Evolutionary conservation across 768 basidiomycete species (phyloP), one percentile per base, ranked within the genome.

Genomic region (Lactarius akahatsu): DNA sequence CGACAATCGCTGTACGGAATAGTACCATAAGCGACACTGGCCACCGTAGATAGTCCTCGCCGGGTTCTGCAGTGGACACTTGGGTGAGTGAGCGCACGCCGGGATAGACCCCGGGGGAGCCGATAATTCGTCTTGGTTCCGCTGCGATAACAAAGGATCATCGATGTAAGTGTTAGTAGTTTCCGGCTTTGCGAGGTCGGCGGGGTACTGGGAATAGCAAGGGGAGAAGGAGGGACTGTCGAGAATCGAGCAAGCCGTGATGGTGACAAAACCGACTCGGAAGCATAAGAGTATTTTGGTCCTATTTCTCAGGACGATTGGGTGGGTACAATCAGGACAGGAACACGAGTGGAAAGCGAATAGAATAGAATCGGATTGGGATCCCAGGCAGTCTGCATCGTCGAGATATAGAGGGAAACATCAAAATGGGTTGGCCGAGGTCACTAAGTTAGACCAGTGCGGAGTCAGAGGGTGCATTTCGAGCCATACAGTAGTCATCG

Each of bases 111-210:
- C 3, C 34, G 55, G 13, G 47, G 40, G 8, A 58, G 59, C 8
- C 9, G 56, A 13, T 20, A 26, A 9, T 16, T 30, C 1, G 66
- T 63, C 50, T 67, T 63, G 23, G 66, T 67, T 50, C 62, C 41
- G 26, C 45, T 63, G 61, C 45, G 45, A 50, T 61, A 67, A 28
- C 4, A 69, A 55, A 55, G 11, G 54, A n/a, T 69, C 62, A 36
- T 59, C 56, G 66, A 58, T 68, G 36, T 61, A 69, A 38, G 62
- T 62, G 8, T 54, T 63, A 0, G 58, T 45, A 1, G 56, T 23
- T 3, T 57, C 59, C 3, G 61, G 26, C 34, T 32, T 38, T 3
- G 57, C 26, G 7, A 50, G 66, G n/a, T 67, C 57, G 1, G 54
- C 1, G 13, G 38, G 62, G 40, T 36, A 63, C 66, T 6, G 47